Percentiles rank a stretch among this genome's conserved stretches.
Evolutionary conservation across 2,329 filamentous ascomycete species (phyloP).

Genomic region (Elsinoe perseae): DNA sequence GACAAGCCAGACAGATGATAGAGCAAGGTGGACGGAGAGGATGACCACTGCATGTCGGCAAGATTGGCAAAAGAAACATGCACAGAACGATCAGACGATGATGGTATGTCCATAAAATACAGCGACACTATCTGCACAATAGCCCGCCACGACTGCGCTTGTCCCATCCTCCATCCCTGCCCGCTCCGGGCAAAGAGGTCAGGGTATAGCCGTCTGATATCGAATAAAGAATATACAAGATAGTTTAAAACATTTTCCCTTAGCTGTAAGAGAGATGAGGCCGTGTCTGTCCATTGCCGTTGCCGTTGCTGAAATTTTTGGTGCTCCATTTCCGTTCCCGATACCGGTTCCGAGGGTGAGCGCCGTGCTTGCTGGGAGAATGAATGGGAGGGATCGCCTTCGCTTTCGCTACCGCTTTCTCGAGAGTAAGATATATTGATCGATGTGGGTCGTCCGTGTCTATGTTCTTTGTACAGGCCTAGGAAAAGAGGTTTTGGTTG

Average conservation of each 20-base stretch:
- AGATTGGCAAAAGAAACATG: too few species aligned
- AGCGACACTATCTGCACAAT: not conserved
- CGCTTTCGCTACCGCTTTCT: not conserved
- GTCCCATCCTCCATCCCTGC: constrained; percentile 1
- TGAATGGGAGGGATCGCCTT: not conserved
- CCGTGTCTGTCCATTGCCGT: not conserved
- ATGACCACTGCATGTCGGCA: too few species aligned
- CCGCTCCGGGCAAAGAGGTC: not conserved
- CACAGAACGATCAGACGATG: not conserved
- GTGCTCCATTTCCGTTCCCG: not conserved
- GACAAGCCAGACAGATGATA: too few species aligned
- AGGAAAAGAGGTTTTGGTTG: constrained; percentile 3
- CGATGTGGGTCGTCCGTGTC: constrained; percentile 9
- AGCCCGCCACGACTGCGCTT: constrained; percentile 11
- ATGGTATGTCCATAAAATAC: not conserved
- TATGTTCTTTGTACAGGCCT: constrained; percentile 15
- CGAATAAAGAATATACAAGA: constrained; percentile 6
- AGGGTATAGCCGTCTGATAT: constrained; percentile 16
- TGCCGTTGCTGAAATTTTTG: not conserved
- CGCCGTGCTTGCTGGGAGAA: not conserved
- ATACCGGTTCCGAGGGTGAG: not conserved
- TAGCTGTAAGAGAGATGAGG: not conserved
- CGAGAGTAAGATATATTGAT: not conserved
- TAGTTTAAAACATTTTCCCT: not conserved
- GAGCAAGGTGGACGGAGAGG: too few species aligned